phyloP scores from a whole-genome alignment of 1,139 yeast genomes.

The Kurtzmaniella quercitrusa region DNA sequence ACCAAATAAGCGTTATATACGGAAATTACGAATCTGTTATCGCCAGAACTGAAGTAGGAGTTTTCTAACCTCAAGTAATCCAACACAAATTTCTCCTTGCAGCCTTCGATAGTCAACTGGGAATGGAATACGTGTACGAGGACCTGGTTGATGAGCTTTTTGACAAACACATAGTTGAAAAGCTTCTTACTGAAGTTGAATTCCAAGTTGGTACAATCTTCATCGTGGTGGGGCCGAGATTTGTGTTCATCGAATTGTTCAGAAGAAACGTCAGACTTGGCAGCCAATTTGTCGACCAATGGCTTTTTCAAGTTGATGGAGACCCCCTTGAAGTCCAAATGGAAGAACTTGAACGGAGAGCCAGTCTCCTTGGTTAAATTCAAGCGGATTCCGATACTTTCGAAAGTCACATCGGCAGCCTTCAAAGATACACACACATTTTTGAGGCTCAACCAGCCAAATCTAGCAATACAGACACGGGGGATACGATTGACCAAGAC shows the following conservation, averaged over 20 bases:
- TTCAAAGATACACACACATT: conserved; percentile 23
- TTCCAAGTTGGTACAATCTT: not conserved
- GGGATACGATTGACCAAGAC: conserved; percentile 29
- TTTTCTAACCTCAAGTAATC: conserved; percentile 32
- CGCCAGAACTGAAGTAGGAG: conserved; percentile 15
- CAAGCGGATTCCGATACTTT: conserved; percentile 22
- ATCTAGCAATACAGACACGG: conserved; percentile 25
- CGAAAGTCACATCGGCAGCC: conserved; percentile 15
- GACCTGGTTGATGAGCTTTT: conserved; percentile 26
- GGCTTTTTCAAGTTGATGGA: not conserved
- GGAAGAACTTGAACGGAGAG: conserved; percentile 28
- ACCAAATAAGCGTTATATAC: conserved; percentile 29
- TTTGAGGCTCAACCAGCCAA: conserved; percentile 36
- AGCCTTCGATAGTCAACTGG: conserved; percentile 16
- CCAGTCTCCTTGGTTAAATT: conserved; percentile 23
- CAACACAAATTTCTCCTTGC: conserved; percentile 16
- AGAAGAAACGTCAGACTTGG: not conserved
- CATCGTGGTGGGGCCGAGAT: not conserved
- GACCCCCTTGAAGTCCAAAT: conserved; percentile 18
- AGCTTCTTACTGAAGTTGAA: conserved; percentile 12
- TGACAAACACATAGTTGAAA: conserved; percentile 11
- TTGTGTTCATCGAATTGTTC: not conserved
- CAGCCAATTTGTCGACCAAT: not conserved
- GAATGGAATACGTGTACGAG: conserved; percentile 26
- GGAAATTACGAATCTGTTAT: conserved; percentile 19